These are phyloP conservation scores for Trypethelium eluteriae DNA, from an alignment of 495 filamentous ascomycete species.

Conservation along the genomic window DNA sequence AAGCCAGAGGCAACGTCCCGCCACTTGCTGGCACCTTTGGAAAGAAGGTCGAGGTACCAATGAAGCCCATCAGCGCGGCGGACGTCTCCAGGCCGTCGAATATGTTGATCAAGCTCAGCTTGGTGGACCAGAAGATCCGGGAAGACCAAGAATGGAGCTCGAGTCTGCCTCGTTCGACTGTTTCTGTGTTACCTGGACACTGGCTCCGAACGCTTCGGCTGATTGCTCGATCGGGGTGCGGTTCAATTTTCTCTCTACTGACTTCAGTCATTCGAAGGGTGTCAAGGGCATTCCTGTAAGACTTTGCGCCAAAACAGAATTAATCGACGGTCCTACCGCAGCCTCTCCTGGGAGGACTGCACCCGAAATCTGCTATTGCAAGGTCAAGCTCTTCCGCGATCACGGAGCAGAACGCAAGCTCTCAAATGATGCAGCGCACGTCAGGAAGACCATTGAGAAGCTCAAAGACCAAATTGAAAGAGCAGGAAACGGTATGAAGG, in stretches of 20 bases:
- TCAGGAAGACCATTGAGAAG: constrained; percentile 92
- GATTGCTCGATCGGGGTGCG: constrained; percentile 80
- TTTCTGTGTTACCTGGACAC: constrained; percentile 83
- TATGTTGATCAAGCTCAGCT: constrained; percentile 72
- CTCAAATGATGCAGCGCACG: constrained; percentile 84
- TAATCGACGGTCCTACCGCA: constrained; percentile 38
- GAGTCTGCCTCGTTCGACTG: constrained; percentile 83
- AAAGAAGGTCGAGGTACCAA: constrained; percentile 85
- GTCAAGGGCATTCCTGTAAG: constrained; percentile 93
- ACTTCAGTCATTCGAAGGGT: constrained; percentile 96
- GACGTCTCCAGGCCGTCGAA: constrained; percentile 85
- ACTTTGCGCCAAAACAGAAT: constrained; percentile 82
- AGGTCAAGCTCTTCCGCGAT: constrained; percentile 93
- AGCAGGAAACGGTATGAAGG: constrained; percentile 78
- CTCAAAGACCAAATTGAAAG: constrained; percentile 84
- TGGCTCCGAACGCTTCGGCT: constrained; percentile 50
- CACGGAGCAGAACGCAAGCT: constrained; percentile 94
- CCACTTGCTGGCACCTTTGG: constrained; percentile 89
- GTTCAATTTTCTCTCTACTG: constrained; percentile 96
- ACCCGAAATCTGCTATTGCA: constrained; percentile 81
- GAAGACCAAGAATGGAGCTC: constrained; percentile 65
- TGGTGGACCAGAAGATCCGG: constrained; percentile 57
- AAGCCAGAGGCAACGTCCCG: constrained; percentile 73
- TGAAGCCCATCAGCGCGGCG: constrained; percentile 81
- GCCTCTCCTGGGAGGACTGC: constrained; percentile 38